A percentile compares a stretch with the other conserved stretches of the same genome.
phyloP scores from a whole-genome alignment of 2,329 filamentous ascomycete species.

The Penicillium verrucosum region DNA sequence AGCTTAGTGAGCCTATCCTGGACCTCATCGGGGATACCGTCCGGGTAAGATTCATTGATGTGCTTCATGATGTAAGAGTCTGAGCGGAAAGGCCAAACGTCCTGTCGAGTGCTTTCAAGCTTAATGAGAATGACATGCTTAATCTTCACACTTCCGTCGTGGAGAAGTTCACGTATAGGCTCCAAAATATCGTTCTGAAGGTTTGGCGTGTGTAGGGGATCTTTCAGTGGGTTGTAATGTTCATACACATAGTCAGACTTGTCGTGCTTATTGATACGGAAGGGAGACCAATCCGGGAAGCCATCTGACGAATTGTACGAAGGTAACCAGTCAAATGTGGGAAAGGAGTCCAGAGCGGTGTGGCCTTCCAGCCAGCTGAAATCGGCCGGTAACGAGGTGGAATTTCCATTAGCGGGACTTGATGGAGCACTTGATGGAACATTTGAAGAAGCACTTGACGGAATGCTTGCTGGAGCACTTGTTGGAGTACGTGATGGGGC shows the following conservation, averaged over 20 bases:
- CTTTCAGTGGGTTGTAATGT: slow-evolving; percentile 13
- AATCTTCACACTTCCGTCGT: slow-evolving; percentile 33
- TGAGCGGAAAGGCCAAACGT: slow-evolving; percentile 45
- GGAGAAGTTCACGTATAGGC: slow-evolving; percentile 11
- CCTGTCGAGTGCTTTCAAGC: slow-evolving; percentile 46
- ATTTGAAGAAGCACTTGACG: no score
- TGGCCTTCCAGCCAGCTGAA: slow-evolving; percentile 15
- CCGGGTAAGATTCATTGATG: slow-evolving; percentile 35
- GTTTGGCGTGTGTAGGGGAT: slow-evolving; percentile 16
- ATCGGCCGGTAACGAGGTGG: slow-evolving; percentile 3
- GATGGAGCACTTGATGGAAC: neutral
- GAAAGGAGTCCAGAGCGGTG: slow-evolving; percentile 14
- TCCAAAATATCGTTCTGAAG: slow-evolving; percentile 16
- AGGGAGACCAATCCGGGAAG: slow-evolving; percentile 14
- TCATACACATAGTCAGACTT: neutral
- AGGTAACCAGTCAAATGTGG: slow-evolving; percentile 17
- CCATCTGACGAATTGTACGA: slow-evolving; percentile 3
- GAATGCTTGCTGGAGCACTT: neutral
- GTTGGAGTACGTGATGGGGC: neutral
- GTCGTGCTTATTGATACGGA: slow-evolving; percentile 4
- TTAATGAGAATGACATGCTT: slow-evolving; percentile 45
- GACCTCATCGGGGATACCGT: slow-evolving; percentile 33
- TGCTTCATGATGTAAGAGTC: slow-evolving; percentile 32
- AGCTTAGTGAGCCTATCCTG: slow-evolving; percentile 23
- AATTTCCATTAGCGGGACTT: neutral